phyloP scores from a whole-genome alignment of 2,329 filamentous ascomycete genomes.

The Penicillium freii region DNA sequence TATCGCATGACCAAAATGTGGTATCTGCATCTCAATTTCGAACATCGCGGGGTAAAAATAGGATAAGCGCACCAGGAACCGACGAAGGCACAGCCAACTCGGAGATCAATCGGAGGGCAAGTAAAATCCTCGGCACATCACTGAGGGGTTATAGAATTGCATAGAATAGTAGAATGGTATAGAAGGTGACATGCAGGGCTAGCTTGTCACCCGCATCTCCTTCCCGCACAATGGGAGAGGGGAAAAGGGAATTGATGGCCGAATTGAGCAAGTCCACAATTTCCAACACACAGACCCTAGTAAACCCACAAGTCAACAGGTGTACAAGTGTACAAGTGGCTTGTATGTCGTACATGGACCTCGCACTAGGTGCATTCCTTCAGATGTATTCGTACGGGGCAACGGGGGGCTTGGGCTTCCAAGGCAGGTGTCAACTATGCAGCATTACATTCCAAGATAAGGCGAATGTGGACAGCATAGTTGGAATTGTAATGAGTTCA shows the following conservation, averaged over 20 bases:
- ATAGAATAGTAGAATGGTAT: background rate
- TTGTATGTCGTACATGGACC: constrained; percentile 10
- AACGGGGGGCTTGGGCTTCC: background rate
- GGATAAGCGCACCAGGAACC: background rate
- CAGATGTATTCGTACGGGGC: constrained; percentile 3
- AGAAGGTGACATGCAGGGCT: constrained; percentile 4
- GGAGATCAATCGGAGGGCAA: background rate
- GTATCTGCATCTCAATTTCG: background rate
- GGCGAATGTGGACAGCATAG: background rate
- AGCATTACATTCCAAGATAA: constrained; percentile 5
- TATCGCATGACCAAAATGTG: background rate
- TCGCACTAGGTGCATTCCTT: constrained; percentile 12
- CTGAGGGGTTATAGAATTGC: constrained; percentile 1
- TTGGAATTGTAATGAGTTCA: background rate
- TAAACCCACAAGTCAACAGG: background rate
- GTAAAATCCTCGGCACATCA: background rate
- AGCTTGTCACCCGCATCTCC: background rate
- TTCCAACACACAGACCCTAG: background rate
- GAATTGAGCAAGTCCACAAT: background rate
- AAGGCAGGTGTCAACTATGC: constrained; percentile 1
- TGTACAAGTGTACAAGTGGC: background rate
- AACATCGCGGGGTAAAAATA: background rate
- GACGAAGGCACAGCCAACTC: background rate
- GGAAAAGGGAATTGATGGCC: background rate
- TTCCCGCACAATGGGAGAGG: background rate